Conservation (phyloP, 2,329 filamentous ascomycete genomes). For the Cladophialophora psammophila region DNA sequence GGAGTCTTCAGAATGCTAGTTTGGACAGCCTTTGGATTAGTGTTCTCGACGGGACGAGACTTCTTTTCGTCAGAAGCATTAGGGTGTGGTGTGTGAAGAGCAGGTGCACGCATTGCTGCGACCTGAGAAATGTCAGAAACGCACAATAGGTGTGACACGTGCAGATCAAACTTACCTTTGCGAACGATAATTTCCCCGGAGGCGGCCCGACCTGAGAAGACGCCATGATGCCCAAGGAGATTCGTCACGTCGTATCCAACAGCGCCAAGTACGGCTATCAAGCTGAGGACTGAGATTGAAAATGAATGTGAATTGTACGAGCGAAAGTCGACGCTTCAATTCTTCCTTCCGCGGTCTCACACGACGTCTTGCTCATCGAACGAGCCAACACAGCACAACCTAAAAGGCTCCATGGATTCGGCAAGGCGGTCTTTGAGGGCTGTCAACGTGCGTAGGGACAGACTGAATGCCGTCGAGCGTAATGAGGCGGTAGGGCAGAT, state of each 20-base stretch:
- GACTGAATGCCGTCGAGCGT: not conserved
- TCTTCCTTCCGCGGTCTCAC: slow-evolving; percentile 34
- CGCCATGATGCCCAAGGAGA: slow-evolving; percentile 41
- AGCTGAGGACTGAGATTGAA: slow-evolving; percentile 32
- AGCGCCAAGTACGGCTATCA: slow-evolving; percentile 32
- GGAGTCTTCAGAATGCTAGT: slow-evolving; percentile 10
- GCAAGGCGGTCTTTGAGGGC: slow-evolving; percentile 15
- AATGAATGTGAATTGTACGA: slow-evolving; percentile 33
- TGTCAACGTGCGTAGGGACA: slow-evolving; percentile 17
- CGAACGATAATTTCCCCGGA: slow-evolving; percentile 71
- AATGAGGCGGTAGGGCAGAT: not conserved
- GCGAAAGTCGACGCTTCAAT: slow-evolving; percentile 27
- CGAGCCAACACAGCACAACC: slow-evolving; percentile 35
- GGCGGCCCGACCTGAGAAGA: slow-evolving; percentile 40
- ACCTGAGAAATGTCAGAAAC: slow-evolving; percentile 44
- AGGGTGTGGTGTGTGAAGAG: slow-evolving; percentile 21
- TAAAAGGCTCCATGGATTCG: slow-evolving; percentile 40
- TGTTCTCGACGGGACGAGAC: slow-evolving; percentile 20
- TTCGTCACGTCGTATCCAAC: slow-evolving; percentile 41
- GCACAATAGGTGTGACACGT: slow-evolving; percentile 39
- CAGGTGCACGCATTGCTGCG: slow-evolving; percentile 51
- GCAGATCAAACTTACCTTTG: slow-evolving; percentile 65
- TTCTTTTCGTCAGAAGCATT: slow-evolving; percentile 38
- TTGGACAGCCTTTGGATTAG: slow-evolving; percentile 11
- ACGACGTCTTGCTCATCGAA: slow-evolving; percentile 36